Percentiles rank a stretch among this genome's conserved stretches.
These are phyloP conservation scores for Stemphylium vesicarium DNA, from an alignment of 2,329 filamentous ascomycete species.

Conservation along the genomic window DNA sequence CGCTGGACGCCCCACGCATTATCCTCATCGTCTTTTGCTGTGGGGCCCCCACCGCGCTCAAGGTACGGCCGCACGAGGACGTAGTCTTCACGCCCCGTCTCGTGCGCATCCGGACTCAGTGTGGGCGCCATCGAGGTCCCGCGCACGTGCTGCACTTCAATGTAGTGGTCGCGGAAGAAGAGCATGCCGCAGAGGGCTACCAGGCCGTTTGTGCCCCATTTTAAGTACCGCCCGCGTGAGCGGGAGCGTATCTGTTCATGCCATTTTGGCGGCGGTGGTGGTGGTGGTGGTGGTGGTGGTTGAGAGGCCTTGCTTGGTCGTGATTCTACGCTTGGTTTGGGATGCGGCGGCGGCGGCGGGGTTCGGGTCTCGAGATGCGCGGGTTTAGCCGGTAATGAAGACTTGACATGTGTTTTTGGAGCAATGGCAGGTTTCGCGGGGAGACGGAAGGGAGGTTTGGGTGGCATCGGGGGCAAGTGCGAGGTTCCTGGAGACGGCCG, in stretches of 20 bases:
- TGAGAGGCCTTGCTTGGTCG: constrained; percentile 4
- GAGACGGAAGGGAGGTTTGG: constrained; percentile 32
- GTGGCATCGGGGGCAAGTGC: constrained; percentile 24
- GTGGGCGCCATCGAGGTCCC: constrained; percentile 56
- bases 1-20: constrained; percentile 37
- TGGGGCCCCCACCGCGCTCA: no score
- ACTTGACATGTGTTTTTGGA: constrained; percentile 5
- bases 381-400: neutral
- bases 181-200: constrained; percentile 23
- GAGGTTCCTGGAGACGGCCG: neutral
- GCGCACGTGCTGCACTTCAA: constrained; percentile 47
- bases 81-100: constrained; percentile 48
- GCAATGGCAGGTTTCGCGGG: constrained; percentile 9
- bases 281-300: constrained; percentile 7
- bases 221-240: constrained; percentile 16
- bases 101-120: constrained; percentile 50
- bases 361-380: constrained; percentile 5
- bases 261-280: constrained; percentile 14
- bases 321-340: constrained; percentile 3
- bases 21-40: neutral
- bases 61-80: constrained; percentile 46
- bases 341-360: constrained; percentile 6
- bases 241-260: constrained; percentile 8
- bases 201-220: constrained; percentile 22
- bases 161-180: constrained; percentile 51